Base-by-base conservation (phyloP, 495 filamentous ascomycete genomes). In the Neurospora sp. region DNA sequence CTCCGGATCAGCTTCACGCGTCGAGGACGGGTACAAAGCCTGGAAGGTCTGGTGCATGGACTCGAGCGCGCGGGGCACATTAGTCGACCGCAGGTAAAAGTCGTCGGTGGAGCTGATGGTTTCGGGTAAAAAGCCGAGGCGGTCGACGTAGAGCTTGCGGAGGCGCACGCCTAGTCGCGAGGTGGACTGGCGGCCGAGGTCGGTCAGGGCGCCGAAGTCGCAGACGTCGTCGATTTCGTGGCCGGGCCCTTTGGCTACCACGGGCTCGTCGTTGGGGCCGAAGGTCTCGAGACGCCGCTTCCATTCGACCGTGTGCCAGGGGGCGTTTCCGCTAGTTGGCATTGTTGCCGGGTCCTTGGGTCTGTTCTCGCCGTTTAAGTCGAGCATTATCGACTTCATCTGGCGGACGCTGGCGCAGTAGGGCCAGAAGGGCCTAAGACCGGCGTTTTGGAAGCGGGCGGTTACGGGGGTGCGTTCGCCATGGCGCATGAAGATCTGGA, bases 401-500 rank as follows among this genome's bases (percentile, higher is more conserved):
- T 88, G 89, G 41, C 86, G 86, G 20, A 93, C 94, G 53, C 90
- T 88, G 69, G 85, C 86, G 83, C 96, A 99, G 82, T 98, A 99
- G 9, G 96, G 92, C 96, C 96, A 99, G 81, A 92, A 96, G 76
- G 91, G 82, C 72, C 82, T 80, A 20, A 98, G 85, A n/a, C 94
- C 94, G 77, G 93, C 85, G 85, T 96, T 96, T 79, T 93, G 89
- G 81, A 99, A 97, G 9, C 96, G 90, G 18, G 93, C 86, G 20
- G 88, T 91, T 18, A 98, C 93, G 40, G 95, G 96, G 31, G 89
- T 93, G 39, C 94, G 89, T 83, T 98, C 94, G 77, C 94, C 94
- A 86, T 97, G 94, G 70, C 94, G 91, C 74, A 98, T 89, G 73
- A 96, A 88, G 74, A 99, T 86, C 81, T 99, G 96, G 12, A 99